Evolutionary conservation across 306 rosid species (phyloP).

Genomic region (Hippophae rhamnoides): DNA sequence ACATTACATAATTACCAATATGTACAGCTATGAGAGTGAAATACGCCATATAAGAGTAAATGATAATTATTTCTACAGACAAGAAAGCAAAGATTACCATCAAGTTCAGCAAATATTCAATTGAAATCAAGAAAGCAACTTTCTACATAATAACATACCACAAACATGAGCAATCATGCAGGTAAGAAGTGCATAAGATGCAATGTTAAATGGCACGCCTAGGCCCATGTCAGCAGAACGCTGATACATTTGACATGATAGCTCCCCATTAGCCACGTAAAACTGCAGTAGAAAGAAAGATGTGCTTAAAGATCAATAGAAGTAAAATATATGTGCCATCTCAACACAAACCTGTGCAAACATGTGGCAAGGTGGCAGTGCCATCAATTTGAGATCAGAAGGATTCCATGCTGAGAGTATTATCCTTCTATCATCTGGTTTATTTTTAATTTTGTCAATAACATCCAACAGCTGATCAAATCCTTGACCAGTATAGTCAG

Average conservation of each 20-base stretch:
- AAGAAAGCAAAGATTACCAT: neutral
- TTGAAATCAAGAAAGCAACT: neutral
- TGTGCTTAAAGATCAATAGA: constrained; percentile 6
- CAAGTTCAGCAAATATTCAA: neutral
- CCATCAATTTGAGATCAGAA: constrained; percentile 85
- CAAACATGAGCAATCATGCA: constrained; percentile 96
- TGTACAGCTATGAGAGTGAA: too few species aligned
- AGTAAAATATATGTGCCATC: neutral
- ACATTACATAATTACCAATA: too few species aligned
- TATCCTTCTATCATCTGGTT: constrained; percentile 81
- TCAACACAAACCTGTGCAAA: constrained; percentile 63
- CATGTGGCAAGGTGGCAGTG: constrained; percentile 98
- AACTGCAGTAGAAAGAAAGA: constrained; percentile 49
- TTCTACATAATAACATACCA: constrained; percentile 49
- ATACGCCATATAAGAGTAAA: too few species aligned
- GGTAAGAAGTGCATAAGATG: constrained; percentile 90
- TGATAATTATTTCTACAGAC: too few species aligned
- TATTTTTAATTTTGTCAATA: constrained; percentile 69
- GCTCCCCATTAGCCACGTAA: constrained; percentile 79
- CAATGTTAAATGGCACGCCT: constrained; percentile 91
- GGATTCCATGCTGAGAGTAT: constrained; percentile 95
- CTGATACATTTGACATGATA: constrained; percentile 96
- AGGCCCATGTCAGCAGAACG: constrained; percentile 93
- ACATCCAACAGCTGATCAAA: constrained; percentile 88
- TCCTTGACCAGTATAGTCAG: constrained; percentile 85